Conservation (phyloP, 495 filamentous ascomycete species). For the Bombardia bombarda region DNA sequence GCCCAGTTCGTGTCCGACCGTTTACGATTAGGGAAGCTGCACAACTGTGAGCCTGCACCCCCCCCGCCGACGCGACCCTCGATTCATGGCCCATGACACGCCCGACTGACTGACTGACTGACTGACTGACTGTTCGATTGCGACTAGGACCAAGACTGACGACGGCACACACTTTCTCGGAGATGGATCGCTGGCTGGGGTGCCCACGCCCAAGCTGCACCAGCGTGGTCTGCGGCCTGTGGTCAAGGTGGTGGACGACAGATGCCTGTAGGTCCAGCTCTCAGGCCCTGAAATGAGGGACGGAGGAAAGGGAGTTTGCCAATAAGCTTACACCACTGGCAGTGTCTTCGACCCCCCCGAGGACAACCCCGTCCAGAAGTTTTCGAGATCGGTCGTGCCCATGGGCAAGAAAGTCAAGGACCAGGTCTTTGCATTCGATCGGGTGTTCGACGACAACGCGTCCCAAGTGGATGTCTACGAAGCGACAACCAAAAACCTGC, state of each 20-base stretch:
- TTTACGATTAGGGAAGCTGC: slow-evolving; percentile 77
- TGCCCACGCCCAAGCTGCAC: slow-evolving; percentile 73
- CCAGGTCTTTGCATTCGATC: slow-evolving; percentile 94
- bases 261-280: slow-evolving; percentile 70
- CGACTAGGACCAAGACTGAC: slow-evolving; percentile 59
- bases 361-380: slow-evolving; percentile 88
- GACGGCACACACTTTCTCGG: slow-evolving; percentile 89
- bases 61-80: background rate
- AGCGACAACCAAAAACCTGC: slow-evolving; percentile 74
- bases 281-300: background rate
- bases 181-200: slow-evolving; percentile 83
- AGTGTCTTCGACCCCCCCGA: slow-evolving; percentile 98
- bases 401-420: slow-evolving; percentile 90
- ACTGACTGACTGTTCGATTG: background rate
- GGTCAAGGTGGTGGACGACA: slow-evolving; percentile 93
- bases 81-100: too few relatives aligned
- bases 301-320: background rate
- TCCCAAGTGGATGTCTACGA: slow-evolving; percentile 94
- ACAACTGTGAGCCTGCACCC: slow-evolving; percentile 42
- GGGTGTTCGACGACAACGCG: slow-evolving; percentile 93
- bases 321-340: slow-evolving; percentile 2
- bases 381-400: slow-evolving; percentile 74
- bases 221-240: slow-evolving; percentile 83
- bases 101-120: slow-evolving; percentile 7
- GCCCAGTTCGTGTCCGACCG: slow-evolving; percentile 79